Conservation (phyloP, 371 early-diverging fungal genomes). For the Rozella allomycis region DNA sequence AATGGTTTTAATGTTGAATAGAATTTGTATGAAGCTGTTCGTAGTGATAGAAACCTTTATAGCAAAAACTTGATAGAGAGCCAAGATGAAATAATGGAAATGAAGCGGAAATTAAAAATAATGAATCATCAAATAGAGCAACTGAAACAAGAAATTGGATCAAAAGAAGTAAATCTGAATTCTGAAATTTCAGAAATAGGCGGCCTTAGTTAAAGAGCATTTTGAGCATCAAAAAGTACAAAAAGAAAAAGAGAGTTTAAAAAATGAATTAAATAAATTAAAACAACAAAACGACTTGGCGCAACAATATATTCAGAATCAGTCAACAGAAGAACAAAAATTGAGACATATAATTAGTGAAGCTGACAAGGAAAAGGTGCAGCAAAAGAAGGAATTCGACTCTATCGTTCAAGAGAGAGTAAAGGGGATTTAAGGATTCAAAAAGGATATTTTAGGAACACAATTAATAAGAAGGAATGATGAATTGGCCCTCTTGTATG, state of each 20-base stretch:
- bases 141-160: conserved; percentile 23
- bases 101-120: conserved; percentile 26
- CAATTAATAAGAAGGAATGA: conserved; percentile 24
- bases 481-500: conserved; percentile 23
- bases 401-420: conserved; percentile 22
- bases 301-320: conserved; percentile 17
- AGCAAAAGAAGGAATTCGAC: conserved; percentile 25
- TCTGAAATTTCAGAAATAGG: conserved; percentile 7
- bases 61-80: conserved; percentile 26
- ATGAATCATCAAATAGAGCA: conserved; percentile 34
- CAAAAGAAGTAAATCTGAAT: conserved; percentile 16
- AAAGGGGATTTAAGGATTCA: not conserved
- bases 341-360: conserved; percentile 20
- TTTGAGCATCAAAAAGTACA: conserved; percentile 23
- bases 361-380: conserved; percentile 18
- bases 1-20: conserved; percentile 2
- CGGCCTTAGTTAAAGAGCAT: conserved; percentile 18
- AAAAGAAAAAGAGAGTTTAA: conserved; percentile 23
- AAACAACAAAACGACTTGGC: conserved; percentile 18
- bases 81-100: conserved; percentile 24
- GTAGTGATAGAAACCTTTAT: conserved; percentile 28
- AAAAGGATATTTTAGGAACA: conserved; percentile 17
- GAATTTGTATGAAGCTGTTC: conserved; percentile 29
- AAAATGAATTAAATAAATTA: conserved; percentile 15
- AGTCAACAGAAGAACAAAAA: conserved; percentile 22